Evolutionary conservation across 176 grass and related monocot species (phyloP).

Genomic region (Aegilops bicornis): DNA sequence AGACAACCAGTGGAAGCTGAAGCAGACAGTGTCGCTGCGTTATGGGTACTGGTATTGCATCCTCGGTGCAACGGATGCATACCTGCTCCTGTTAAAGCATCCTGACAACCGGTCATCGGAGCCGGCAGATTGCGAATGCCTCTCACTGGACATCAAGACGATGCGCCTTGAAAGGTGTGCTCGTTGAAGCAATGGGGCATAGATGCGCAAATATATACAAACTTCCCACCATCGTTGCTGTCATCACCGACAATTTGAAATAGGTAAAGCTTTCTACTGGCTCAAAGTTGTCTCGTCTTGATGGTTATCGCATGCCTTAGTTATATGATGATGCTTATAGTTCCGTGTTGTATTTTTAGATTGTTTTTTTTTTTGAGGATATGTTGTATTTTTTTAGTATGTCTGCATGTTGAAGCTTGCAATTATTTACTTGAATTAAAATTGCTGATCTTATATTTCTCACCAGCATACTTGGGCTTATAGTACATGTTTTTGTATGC

Average conservation of each 20-base stretch:
- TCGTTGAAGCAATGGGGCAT: background rate
- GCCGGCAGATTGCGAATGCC: background rate
- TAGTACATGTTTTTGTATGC: background rate
- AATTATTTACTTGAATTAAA: background rate
- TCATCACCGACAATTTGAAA: background rate
- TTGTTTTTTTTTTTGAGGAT: too few species aligned
- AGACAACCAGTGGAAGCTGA: constrained; percentile 2
- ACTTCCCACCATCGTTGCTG: constrained; percentile 20
- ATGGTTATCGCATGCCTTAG: background rate
- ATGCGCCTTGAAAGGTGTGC: constrained; percentile 23
- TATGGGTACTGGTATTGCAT: constrained; percentile 2
- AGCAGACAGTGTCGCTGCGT: constrained; percentile 24
- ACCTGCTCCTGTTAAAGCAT: constrained; percentile 15
- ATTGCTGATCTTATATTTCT: background rate
- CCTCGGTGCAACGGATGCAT: constrained; percentile 8
- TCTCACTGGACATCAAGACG: constrained; percentile 27
- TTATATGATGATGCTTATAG: background rate
- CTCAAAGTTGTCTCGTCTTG: background rate
- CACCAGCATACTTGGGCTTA: background rate
- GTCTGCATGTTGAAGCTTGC: background rate
- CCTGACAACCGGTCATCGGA: background rate
- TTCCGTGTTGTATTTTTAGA: background rate
- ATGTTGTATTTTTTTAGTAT: background rate
- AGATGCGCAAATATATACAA: constrained; percentile 13
- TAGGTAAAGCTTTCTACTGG: background rate